Conservation (phyloP, 2,329 filamentous ascomycete species). For the Botryotinia calthae region DNA sequence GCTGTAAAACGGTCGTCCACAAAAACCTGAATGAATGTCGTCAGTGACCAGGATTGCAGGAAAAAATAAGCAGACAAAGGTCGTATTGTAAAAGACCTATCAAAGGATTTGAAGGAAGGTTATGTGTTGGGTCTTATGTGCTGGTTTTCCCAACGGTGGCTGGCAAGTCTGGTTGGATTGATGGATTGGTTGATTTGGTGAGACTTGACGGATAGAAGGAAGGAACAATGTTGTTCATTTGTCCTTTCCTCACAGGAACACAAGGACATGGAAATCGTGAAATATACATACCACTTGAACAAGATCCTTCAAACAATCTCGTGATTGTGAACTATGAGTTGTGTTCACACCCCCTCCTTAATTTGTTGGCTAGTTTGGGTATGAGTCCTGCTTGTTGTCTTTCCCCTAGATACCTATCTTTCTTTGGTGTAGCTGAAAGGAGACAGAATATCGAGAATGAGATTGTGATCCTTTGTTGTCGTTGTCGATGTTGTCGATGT, state of each 20-base stretch:
- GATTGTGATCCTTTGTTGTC: background rate
- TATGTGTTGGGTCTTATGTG: background rate
- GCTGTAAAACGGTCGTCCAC: background rate
- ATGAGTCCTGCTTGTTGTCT: background rate
- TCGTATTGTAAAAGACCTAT: slow-evolving; percentile 3
- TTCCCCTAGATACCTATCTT: background rate
- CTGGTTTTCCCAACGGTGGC: background rate
- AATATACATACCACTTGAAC: background rate
- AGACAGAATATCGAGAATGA: background rate
- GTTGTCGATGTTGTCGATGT: background rate
- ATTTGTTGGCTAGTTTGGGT: background rate
- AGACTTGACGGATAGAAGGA: background rate
- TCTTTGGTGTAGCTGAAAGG: background rate
- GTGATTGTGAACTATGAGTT: background rate
- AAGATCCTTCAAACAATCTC: background rate
- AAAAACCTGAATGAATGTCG: background rate
- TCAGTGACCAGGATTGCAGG: slow-evolving; percentile 15
- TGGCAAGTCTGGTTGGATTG: background rate
- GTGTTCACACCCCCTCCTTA: background rate
- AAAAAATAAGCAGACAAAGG: background rate
- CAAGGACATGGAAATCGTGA: background rate
- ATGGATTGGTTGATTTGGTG: background rate
- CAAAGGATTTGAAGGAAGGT: background rate
- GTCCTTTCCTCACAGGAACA: background rate
- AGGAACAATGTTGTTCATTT: background rate